Base-by-base conservation (phyloP, 129 eudicot species). In the Artemisia annua region DNA sequence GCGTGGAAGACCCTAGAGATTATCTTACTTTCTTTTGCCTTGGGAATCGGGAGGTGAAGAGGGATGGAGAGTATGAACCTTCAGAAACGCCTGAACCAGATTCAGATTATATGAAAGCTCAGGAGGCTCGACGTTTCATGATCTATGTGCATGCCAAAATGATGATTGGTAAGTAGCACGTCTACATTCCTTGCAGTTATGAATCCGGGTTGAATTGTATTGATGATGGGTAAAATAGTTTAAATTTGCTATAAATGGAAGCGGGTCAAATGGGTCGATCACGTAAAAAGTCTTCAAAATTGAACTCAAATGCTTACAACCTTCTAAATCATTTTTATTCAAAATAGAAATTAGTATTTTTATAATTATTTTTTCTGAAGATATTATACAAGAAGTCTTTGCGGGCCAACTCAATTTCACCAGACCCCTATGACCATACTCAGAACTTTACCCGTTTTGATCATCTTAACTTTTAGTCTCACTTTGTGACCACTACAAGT, bases 91-190 rank as follows among this genome's bases (percentile, higher is more conserved):
- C 96, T 3, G 96, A 87, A 0, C 81, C 87, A 0, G 91, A 85
- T 75, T 63, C 91, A 0, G 85, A 87, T 69, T 90, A 87, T 64
- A 2, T 70, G 24, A 83, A 69, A 81, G 96, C 96, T n/a, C 96
- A 87, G 72, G 85, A 87, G 82, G 83, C 93, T 39, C 82, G 94
- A 7, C 84, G 96, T 20, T 87, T 87, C 80, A 90, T 90, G 92
- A 90, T 90, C 70, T 90, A 90, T 48, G 93, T 90, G 11, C 96
- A 90, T 85, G 61, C 96, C 78, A 90, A 90, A 75, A 90, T 90
- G 96, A 90, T 90, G 91, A 90, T 90, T 7, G 88, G 96, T 90
- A 80, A 73, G 69, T n/a, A 66, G 54, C 32, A 18, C 0, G 13
- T 66, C 50, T 44, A n/a, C 14, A 28, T 44, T 7, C 12, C 39